phyloP scores from a whole-genome alignment of 441 rosid species.

The Bocquillonia castaneifolia region DNA sequence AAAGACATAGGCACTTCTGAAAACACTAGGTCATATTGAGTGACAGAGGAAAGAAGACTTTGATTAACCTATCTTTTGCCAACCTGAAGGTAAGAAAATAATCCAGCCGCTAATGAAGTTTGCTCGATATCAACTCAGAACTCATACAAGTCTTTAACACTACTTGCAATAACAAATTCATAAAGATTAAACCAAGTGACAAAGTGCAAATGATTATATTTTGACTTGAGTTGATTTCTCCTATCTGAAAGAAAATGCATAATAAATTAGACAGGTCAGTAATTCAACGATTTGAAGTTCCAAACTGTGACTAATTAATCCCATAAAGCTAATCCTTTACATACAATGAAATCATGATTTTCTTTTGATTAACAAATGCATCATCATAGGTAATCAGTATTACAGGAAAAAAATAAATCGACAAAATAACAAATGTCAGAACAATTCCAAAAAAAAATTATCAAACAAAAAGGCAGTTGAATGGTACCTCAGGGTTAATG shows the following conservation, averaged over 20 bases:
- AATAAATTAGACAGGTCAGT: not conserved
- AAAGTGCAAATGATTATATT: not conserved
- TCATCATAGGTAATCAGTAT: not conserved
- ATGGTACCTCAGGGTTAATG: conserved; percentile 80
- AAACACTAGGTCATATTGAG: not conserved
- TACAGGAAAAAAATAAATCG: not conserved
- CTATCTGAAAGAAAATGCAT: not conserved
- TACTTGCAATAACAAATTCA: not conserved
- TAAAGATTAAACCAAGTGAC: conserved; percentile 3
- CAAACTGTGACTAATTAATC: not conserved
- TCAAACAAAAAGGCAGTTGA: conserved; percentile 2
- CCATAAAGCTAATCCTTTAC: not conserved
- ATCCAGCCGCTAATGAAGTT: no score
- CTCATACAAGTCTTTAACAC: not conserved
- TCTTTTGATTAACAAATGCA: no score
- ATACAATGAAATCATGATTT: no score
- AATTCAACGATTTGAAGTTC: not conserved
- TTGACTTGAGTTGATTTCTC: not conserved
- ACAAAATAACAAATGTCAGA: not conserved
- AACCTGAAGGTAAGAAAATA: not conserved
- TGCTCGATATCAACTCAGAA: not conserved
- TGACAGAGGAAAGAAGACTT: not conserved
- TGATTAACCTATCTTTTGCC: not conserved
- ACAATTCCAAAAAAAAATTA: not conserved
- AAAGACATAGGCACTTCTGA: not conserved